Percentiles rank a stretch among this genome's conserved stretches.
Evolutionary conservation across 1,139 yeast species (phyloP).

Genomic region (Yamadazyma epiphylla): DNA sequence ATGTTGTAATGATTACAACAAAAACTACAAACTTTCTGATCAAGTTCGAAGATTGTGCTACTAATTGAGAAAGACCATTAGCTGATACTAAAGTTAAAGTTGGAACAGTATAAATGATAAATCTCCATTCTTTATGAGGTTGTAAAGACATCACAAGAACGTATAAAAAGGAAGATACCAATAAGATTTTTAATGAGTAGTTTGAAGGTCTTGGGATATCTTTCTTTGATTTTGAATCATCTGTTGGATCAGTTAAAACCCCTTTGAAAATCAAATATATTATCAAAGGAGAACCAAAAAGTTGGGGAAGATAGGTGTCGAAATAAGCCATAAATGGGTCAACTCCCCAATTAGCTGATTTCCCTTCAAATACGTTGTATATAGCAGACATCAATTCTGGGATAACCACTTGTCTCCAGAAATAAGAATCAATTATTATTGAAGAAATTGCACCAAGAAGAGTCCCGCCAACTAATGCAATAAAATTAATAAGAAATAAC

Average conservation of each 20-base stretch:
- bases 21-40: slow-evolving; percentile 19
- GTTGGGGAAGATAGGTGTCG: slow-evolving; percentile 35
- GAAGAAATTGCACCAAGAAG: slow-evolving; percentile 50
- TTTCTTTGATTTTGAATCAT: slow-evolving; percentile 21
- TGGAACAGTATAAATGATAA: slow-evolving; percentile 73
- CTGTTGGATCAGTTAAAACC: slow-evolving; percentile 35
- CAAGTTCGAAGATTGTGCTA: slow-evolving; percentile 9
- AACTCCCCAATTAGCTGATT: slow-evolving; percentile 77
- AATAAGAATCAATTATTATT: slow-evolving; percentile 61
- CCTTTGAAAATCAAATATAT: slow-evolving; percentile 47
- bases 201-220: slow-evolving; percentile 35
- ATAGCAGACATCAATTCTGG: slow-evolving; percentile 76
- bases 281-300: slow-evolving; percentile 60
- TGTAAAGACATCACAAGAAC: slow-evolving; percentile 67
- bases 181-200: slow-evolving; percentile 32
- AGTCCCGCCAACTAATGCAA: slow-evolving; percentile 50
- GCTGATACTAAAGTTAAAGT: slow-evolving; percentile 64
- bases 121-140: slow-evolving; percentile 96
- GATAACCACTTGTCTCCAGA: slow-evolving; percentile 57
- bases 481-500: slow-evolving; percentile 26
- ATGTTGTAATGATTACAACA: slow-evolving; percentile 22
- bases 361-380: slow-evolving; percentile 72
- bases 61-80: slow-evolving; percentile 46
- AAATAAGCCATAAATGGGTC: slow-evolving; percentile 75
- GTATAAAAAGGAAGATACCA: slow-evolving; percentile 47